Base-by-base conservation (phyloP, 208 protist species). In the Trypanosoma boissoni region DNA sequence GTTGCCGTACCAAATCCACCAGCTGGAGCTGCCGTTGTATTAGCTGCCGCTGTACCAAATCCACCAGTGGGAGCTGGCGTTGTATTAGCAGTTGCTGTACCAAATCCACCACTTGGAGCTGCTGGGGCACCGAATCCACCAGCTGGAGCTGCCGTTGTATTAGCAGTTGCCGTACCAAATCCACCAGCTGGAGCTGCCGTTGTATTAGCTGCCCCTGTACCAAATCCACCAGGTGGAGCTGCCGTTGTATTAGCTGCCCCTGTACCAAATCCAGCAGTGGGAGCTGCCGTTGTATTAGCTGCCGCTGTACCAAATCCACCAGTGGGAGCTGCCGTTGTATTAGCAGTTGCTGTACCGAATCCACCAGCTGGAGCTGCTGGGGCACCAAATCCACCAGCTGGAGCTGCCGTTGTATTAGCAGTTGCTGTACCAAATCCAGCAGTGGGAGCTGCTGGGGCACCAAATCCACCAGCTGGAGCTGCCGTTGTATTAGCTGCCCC, bases 381-480 rank as follows among this genome's bases (percentile, higher is more conserved):
- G 41, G 59, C 26, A 27, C 46, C 41, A 28, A 58, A n/a, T 5
- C 61, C n/a, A n/a, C n/a, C n/a, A n/a, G n/a, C n/a, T n/a, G n/a
- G 41, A 44, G 49, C 61, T 0, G 63, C 58, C 14, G 51, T 62
- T 10, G 63, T 44, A 14, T 53, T 58, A 16, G 54, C 43, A 10
- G 55, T 18, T 32, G 31, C 45, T 18, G 23, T 14, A 7, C 64
- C 34, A 48, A n/a, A n/a, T n/a, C 53, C 23, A 42, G 66, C 21
- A 44, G 57, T 28, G 18, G 66, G 36, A 31, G 36, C 51, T 6
- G 58, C 7, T n/a, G 53, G 28, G 2, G 55, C 63, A 43, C 68
- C 68, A 59, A 71, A 71, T 24, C 53, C 63, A 46, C 37, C 34
- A 64, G n/a, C n/a, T n/a, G n/a, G n/a, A n/a, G n/a, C n/a, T n/a